Conservation (phyloP, 148 eudicot species). For the Amaranthus palmeri region DNA sequence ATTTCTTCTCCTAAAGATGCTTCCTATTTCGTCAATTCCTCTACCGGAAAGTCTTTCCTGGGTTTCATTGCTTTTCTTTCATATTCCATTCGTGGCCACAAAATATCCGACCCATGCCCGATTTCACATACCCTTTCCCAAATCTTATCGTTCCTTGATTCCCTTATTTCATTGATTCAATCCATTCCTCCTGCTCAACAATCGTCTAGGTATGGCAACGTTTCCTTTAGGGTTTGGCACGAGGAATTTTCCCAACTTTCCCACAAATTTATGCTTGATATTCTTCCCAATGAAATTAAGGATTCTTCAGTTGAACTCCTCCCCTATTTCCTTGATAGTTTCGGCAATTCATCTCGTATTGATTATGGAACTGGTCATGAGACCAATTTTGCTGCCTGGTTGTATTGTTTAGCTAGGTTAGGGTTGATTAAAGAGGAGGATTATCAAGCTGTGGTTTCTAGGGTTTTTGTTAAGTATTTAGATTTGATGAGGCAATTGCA, state of each 20-base stretch:
- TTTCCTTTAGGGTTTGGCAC: constrained; percentile 64
- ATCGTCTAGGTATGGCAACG: constrained; percentile 64
- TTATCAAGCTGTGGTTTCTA: constrained; percentile 68
- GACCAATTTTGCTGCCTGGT: constrained; percentile 86
- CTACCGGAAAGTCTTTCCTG: constrained; percentile 45
- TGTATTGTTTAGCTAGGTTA: constrained; percentile 70
- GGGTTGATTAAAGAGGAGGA: constrained; percentile 72
- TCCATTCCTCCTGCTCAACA: constrained; percentile 59
- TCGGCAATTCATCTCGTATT: constrained; percentile 67
- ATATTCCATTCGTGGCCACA: constrained; percentile 45
- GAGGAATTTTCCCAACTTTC: constrained; percentile 38
- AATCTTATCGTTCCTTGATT: constrained; percentile 36
- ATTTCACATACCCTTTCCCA: constrained; percentile 24
- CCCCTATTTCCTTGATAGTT: constrained; percentile 72
- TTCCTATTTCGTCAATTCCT: constrained; percentile 42
- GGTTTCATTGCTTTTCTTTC: constrained; percentile 74
- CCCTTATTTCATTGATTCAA: constrained; percentile 37
- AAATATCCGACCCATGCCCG: constrained; percentile 70
- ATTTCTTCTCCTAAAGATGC: constrained; percentile 57
- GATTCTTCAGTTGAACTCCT: constrained; percentile 47
- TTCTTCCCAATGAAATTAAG: constrained; percentile 34
- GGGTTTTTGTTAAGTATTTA: constrained; percentile 74
- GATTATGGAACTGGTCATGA: constrained; percentile 96
- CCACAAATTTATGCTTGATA: constrained; percentile 32
- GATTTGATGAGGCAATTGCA: constrained; percentile 88